These are phyloP conservation scores for Myxozyma kluyveri DNA, from an alignment of 805 yeast genomes.

Conservation along the genomic window DNA sequence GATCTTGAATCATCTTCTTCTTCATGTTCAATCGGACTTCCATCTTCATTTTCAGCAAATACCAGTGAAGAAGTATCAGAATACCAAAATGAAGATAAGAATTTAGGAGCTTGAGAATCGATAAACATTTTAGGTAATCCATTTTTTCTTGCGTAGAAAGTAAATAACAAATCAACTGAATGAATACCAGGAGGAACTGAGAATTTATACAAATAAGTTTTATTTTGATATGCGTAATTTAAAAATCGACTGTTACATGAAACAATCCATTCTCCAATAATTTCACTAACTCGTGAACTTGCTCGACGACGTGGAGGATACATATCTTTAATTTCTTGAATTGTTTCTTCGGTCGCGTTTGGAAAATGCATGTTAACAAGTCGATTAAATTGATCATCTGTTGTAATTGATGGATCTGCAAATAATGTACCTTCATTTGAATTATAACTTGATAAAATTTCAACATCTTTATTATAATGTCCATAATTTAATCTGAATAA, in stretches of 20 bases:
- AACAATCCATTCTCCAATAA: conserved; percentile 26
- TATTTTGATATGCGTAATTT: conserved; percentile 7
- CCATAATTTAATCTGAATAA: conserved; percentile 19
- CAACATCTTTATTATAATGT: conserved; percentile 7
- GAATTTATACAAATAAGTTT: conserved; percentile 15
- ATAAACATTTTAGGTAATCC: no score
- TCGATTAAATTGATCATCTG: conserved; percentile 9
- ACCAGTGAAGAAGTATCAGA: no score
- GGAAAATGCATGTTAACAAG: conserved; percentile 17
- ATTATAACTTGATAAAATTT: conserved; percentile 16
- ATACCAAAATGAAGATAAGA: not conserved
- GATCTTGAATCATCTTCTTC: no score
- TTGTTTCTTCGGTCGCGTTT: conserved; percentile 14
- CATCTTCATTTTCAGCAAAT: no score
- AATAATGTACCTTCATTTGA: conserved; percentile 28
- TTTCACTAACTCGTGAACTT: conserved; percentile 9
- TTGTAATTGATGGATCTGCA: conserved; percentile 15
- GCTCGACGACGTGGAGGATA: conserved; percentile 10
- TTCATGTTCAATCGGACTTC: no score
- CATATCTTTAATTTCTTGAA: conserved; percentile 7
- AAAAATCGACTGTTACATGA: conserved; percentile 15
- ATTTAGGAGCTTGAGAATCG: conserved; percentile 38
- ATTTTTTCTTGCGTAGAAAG: no score
- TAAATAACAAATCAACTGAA: conserved; percentile 16
- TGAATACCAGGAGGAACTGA: conserved; percentile 26